phyloP scores from a whole-genome alignment of 1,284 basidiomycete species.

The Ustilago esculenta region DNA sequence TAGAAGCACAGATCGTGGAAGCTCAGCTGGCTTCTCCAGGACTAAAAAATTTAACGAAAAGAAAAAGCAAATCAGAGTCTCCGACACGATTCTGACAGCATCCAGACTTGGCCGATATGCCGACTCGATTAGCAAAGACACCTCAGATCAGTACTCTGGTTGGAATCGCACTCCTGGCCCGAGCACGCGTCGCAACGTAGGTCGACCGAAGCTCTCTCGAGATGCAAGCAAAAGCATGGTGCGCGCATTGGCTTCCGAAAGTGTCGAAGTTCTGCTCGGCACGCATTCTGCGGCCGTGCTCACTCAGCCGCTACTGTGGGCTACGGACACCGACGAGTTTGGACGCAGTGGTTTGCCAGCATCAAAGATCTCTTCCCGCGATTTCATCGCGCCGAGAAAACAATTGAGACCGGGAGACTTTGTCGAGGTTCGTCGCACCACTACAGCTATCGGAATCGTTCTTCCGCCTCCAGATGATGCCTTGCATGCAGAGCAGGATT shows the following conservation, averaged over 20 bases:
- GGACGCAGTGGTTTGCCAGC: neutral
- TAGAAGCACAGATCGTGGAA: neutral
- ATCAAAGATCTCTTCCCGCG: slow-evolving; percentile 7
- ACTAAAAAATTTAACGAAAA: slow-evolving; percentile 3
- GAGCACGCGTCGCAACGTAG: slow-evolving; percentile 25
- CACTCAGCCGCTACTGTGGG: slow-evolving; percentile 4
- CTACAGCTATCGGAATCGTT: slow-evolving; percentile 14
- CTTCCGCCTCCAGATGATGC: slow-evolving; percentile 21
- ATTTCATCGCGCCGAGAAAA: slow-evolving; percentile 24
- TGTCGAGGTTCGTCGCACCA: slow-evolving; percentile 26
- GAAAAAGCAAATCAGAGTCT: slow-evolving; percentile 2
- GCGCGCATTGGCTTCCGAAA: neutral
- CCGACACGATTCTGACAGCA: slow-evolving; percentile 30
- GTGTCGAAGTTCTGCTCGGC: slow-evolving; percentile 21
- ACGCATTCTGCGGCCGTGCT: slow-evolving; percentile 15
- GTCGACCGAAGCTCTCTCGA: slow-evolving; percentile 21
- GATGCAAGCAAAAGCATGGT: slow-evolving; percentile 14
- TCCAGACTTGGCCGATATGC: slow-evolving; percentile 20
- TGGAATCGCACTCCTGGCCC: slow-evolving; percentile 41
- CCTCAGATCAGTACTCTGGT: slow-evolving; percentile 24
- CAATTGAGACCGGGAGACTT: slow-evolving; percentile 43
- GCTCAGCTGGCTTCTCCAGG: neutral
- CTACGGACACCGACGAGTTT: neutral
- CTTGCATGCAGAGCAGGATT: neutral
- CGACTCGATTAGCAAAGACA: slow-evolving; percentile 8